These are phyloP conservation scores for Flaveria ramosissima DNA, from an alignment of 129 eudicot species.

Conservation along the genomic window DNA sequence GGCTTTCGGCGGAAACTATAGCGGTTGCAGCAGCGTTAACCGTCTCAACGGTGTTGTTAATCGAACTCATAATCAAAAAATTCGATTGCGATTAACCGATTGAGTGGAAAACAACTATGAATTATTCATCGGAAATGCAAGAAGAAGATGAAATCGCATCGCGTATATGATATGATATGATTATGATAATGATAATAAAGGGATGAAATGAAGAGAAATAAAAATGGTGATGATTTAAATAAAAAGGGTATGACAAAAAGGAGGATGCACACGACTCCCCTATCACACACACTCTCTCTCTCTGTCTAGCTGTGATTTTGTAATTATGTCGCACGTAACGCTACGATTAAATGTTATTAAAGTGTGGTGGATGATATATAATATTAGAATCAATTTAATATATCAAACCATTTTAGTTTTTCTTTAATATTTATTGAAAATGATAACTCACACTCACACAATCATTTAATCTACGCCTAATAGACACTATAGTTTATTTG, in stretches of 20 bases:
- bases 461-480: too few species aligned
- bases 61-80: slow-evolving; percentile 42
- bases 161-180: not conserved
- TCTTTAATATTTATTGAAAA: too few species aligned
- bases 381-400: not conserved
- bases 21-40: slow-evolving; percentile 99
- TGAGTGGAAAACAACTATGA: not conserved
- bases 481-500: too few species aligned
- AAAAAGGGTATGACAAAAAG: slow-evolving; percentile 30
- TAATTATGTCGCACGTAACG: slow-evolving; percentile 60
- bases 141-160: slow-evolving; percentile 27
- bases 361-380: slow-evolving; percentile 35
- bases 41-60: slow-evolving; percentile 75
- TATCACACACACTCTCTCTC: slow-evolving; percentile 23
- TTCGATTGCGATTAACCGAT: not conserved
- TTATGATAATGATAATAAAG: too few species aligned
- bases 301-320: slow-evolving; percentile 64
- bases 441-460: too few species aligned
- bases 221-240: slow-evolving; percentile 15
- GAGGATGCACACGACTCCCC: slow-evolving; percentile 35
- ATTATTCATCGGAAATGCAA: slow-evolving; percentile 24
- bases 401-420: not conserved
- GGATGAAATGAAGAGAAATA: slow-evolving; percentile 16
- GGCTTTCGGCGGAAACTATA: slow-evolving; percentile 75
- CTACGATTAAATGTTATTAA: slow-evolving; percentile 24